phyloP scores from a whole-genome alignment of 2,329 filamentous ascomycete genomes.

The Hymenoscyphus albidus region DNA sequence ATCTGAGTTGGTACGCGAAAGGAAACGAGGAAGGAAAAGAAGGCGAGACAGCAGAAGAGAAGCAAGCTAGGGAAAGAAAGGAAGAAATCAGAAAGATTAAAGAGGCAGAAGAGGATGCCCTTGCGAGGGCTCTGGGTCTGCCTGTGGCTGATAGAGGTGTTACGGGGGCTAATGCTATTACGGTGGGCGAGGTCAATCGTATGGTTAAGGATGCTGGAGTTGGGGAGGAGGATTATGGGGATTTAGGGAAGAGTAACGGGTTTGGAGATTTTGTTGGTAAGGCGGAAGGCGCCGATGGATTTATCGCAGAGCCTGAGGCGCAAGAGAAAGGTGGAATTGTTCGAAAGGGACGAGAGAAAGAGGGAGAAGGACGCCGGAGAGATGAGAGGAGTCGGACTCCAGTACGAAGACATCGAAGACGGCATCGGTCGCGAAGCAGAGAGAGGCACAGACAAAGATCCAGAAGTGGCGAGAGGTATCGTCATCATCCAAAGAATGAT shows the following conservation, averaged over 20 bases:
- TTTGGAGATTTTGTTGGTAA: conserved; percentile 35
- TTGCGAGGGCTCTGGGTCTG: conserved; percentile 76
- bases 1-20: conserved; percentile 63
- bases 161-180: conserved; percentile 65
- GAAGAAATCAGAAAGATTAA: conserved; percentile 81
- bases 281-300: conserved; percentile 18
- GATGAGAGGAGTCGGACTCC: conserved; percentile 29
- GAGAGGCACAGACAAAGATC: conserved; percentile 28
- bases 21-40: conserved; percentile 48
- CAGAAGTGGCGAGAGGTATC: conserved; percentile 27
- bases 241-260: conserved; percentile 28
- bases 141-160: conserved; percentile 58
- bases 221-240: conserved; percentile 37
- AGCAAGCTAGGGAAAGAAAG: conserved; percentile 57
- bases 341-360: conserved; percentile 16
- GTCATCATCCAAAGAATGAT: conserved; percentile 23
- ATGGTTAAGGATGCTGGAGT: conserved; percentile 46
- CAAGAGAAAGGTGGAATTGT: conserved; percentile 24
- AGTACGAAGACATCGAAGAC: conserved; percentile 31
- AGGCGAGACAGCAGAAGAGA: conserved; percentile 56
- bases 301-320: conserved; percentile 11
- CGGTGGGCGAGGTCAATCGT: conserved; percentile 55
- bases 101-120: conserved; percentile 88
- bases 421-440: conserved; percentile 32
- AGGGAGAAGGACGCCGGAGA: conserved; percentile 14